These are phyloP conservation scores for Penicillium verhagenii DNA, from an alignment of 495 filamentous ascomycete genomes.

Conservation along the genomic window DNA sequence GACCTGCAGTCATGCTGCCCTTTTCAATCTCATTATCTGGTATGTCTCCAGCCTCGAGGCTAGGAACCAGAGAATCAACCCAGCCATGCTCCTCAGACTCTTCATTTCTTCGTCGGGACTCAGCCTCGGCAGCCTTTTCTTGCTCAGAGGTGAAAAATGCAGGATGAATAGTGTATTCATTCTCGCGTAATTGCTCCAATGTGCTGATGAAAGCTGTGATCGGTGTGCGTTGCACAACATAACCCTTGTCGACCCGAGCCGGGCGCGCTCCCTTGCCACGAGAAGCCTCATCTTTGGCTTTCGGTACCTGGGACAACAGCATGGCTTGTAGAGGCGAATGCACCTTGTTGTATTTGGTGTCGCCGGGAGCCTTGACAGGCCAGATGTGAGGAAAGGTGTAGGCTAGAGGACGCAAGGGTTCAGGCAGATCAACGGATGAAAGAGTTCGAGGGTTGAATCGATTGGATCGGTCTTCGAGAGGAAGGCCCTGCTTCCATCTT, in stretches of 20 bases:
- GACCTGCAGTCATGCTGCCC: constrained; percentile 80
- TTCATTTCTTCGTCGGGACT: constrained; percentile 42
- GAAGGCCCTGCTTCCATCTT: constrained; percentile 46
- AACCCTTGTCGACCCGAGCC: constrained; percentile 56
- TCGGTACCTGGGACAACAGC: constrained; percentile 67
- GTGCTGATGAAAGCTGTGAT: constrained; percentile 74
- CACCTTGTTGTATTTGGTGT: constrained; percentile 73
- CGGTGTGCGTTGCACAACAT: constrained; percentile 67
- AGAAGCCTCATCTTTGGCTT: constrained; percentile 55
- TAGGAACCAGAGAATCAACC: constrained; percentile 73
- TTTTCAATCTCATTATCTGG: constrained; percentile 69
- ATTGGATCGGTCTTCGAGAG: constrained; percentile 36
- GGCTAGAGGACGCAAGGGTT: constrained; percentile 66
- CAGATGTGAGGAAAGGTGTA: constrained; percentile 83
- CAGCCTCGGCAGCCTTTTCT: constrained; percentile 42
- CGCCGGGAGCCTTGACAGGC: constrained; percentile 84
- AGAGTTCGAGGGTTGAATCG: constrained; percentile 75
- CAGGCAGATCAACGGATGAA: constrained; percentile 56
- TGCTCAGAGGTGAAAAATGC: constrained; percentile 51
- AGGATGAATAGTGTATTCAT: constrained; percentile 79
- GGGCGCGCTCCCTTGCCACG: constrained; percentile 53
- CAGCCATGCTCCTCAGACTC: constrained; percentile 65
- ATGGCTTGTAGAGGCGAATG: constrained; percentile 81
- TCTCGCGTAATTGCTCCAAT: constrained; percentile 71
- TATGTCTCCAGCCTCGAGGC: constrained; percentile 62